Percentiles rank a stretch among this genome's conserved stretches.
These are phyloP conservation scores for Yamagishiella unicocca DNA, from an alignment of 139 green algal species.

Conservation along the genomic window DNA sequence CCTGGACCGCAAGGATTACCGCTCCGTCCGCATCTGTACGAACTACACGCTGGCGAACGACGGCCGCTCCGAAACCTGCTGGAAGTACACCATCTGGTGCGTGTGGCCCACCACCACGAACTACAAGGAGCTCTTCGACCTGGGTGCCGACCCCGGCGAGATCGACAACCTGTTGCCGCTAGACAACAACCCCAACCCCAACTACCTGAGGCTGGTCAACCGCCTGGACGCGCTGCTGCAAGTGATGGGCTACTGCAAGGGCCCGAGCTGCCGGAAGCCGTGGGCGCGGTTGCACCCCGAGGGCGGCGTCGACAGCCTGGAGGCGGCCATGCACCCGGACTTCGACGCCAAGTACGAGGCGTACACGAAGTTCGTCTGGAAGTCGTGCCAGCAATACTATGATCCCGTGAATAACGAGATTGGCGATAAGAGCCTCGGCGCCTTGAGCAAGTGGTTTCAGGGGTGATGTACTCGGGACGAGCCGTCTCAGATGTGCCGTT, in stretches of 20 bases:
- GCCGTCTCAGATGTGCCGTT: too few species aligned
- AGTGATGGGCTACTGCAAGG: conserved; percentile 42
- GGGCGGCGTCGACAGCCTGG: not conserved
- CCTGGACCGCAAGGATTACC: conserved; percentile 49
- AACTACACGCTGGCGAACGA: conserved; percentile 7
- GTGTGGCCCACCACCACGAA: conserved; percentile 35
- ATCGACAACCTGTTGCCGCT: conserved; percentile 30
- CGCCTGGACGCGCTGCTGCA: conserved; percentile 47
- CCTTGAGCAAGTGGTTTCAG: not conserved
- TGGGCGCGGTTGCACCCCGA: conserved; percentile 43
- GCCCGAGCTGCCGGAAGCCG: conserved; percentile 10
- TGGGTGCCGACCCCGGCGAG: conserved; percentile 41
- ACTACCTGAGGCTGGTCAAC: conserved; percentile 16
- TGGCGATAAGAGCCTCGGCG: not conserved
- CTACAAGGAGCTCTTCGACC: conserved; percentile 50
- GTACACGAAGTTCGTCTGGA: conserved; percentile 38
- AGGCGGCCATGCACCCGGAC: conserved; percentile 17
- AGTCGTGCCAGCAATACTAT: conserved; percentile 20
- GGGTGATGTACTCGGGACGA: too few species aligned
- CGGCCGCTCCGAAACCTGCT: conserved; percentile 36
- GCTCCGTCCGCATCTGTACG: conserved; percentile 50
- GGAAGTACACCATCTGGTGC: conserved; percentile 58
- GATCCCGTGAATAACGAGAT: conserved; percentile 27
- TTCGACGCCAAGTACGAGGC: conserved; percentile 40
- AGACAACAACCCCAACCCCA: not conserved